Evolutionary conservation across 225 moss, liverwort and hornwort genomes (phyloP).

Genomic region (Pleurozium schreberi): DNA sequence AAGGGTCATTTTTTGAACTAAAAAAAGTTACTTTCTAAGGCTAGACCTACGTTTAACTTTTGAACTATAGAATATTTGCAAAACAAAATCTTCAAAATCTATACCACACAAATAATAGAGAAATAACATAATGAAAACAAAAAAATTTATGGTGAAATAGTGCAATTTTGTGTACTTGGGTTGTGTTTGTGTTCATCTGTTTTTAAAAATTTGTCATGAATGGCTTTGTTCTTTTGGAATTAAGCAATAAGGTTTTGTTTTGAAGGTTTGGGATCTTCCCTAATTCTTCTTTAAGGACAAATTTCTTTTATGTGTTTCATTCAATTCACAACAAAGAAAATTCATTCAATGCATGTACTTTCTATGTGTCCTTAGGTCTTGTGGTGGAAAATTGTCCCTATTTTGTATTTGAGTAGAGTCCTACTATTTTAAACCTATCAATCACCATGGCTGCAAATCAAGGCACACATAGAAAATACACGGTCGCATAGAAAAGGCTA

Average conservation of each 20-base stretch:
- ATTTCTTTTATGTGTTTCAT: background rate
- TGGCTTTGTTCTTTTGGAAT: no score
- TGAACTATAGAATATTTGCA: no score
- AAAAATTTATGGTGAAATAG: no score
- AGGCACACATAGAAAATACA: background rate
- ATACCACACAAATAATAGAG: no score
- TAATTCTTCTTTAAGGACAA: background rate
- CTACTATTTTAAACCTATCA: accelerated
- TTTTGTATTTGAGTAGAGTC: background rate
- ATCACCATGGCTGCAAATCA: accelerated
- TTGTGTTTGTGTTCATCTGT: no score
- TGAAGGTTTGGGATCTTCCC: background rate
- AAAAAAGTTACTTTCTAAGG: no score
- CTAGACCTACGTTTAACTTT: no score
- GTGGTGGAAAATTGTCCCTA: background rate
- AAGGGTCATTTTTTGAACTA: no score
- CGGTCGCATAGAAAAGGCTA: accelerated
- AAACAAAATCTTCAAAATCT: no score
- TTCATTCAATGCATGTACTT: background rate
- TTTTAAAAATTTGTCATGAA: no score
- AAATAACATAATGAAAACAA: no score
- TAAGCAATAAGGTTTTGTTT: background rate
- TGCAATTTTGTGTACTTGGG: no score
- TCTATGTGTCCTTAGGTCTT: accelerated
- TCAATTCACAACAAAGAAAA: background rate